Conservation (phyloP, 768 basidiomycete species). For the Boletus sp. region DNA sequence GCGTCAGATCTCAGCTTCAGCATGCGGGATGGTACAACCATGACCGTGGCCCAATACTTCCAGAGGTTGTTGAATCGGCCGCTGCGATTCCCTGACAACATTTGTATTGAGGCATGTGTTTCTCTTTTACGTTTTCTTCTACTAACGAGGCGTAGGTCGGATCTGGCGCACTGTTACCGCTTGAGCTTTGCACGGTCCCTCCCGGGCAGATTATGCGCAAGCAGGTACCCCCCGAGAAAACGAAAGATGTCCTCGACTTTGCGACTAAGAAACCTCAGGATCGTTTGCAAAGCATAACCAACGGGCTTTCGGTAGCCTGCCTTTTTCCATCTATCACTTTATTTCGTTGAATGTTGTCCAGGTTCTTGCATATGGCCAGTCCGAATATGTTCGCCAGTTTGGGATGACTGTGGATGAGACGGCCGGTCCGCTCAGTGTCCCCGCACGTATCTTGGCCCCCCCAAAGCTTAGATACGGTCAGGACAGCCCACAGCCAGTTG, state of each 20-base stretch:
- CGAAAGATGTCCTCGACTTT: conserved; percentile 59
- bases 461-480: conserved; percentile 66
- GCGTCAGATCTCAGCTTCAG: conserved; percentile 55
- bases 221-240: conserved; percentile 65
- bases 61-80: conserved; percentile 46
- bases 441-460: conserved; percentile 60
- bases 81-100: conserved; percentile 57
- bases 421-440: conserved; percentile 50
- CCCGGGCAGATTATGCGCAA: conserved; percentile 70
- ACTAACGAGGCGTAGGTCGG: conserved; percentile 45
- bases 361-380: conserved; percentile 68
- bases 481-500: conserved; percentile 51
- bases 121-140: conserved; percentile 17
- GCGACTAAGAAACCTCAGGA: conserved; percentile 61
- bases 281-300: conserved; percentile 50
- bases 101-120: conserved; percentile 62
- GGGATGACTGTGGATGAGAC: conserved; percentile 59
- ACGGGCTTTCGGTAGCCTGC: conserved; percentile 48
- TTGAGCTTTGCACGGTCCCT: conserved; percentile 63
- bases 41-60: conserved; percentile 66
- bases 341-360: conserved; percentile 18
- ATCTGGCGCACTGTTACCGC: conserved; percentile 56
- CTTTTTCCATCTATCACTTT: not conserved
- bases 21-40: conserved; percentile 50
- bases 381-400: conserved; percentile 71